Evolutionary conservation across 2,329 filamentous ascomycete species (phyloP), one percentile per base, ranked within the genome.

Genomic region (Monosporascus sp.): DNA sequence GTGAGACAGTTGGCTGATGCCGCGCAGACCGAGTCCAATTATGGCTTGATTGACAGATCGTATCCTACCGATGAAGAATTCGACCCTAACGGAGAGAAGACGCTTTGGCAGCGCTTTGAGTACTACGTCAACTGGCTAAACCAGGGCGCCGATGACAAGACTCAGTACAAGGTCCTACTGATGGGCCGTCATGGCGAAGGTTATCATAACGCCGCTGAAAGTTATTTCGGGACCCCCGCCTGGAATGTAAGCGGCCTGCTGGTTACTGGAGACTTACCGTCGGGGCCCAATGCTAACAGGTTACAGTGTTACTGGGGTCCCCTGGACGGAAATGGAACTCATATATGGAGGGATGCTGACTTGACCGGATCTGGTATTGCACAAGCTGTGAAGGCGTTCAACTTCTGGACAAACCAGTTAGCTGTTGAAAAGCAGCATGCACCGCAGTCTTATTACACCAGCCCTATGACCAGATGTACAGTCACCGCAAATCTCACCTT

Each of bases 111-210:
- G 66, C 78, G 81, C n/a, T 86, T 89, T 54, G 72, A 74, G 43
- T 67, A 78, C 55, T 84, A 84, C 61, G 76, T 89, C 27, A 63
- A 73, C 20, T 70, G 73, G 24, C 66, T 89, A 38, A 86, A 86
- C 70, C 61, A 65, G 3, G 65, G 75, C 5, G 58, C 59, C 14
- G 69, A 69, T n/a, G 65, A 68, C 9, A 75, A 73, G 48, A 76
- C 78, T 16, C 71, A 75, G 31, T 89, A 88, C 72, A 86, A 87
- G 62, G 74, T 91, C 9, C 65, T 90, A 31, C 85, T 85, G 68
- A 75, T 88, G 67, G 86, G 81, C 3, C 81, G 87, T 40, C 87
- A 90, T 63, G 87, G 87, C 22, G 79, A 90, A 68, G 87, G 87
- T 14, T 82, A 73, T 60, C 80, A 84, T 58, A 85, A 84, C 58